phyloP scores from a whole-genome alignment of 805 yeast species.

The Scheffersomyces coipomensis region DNA sequence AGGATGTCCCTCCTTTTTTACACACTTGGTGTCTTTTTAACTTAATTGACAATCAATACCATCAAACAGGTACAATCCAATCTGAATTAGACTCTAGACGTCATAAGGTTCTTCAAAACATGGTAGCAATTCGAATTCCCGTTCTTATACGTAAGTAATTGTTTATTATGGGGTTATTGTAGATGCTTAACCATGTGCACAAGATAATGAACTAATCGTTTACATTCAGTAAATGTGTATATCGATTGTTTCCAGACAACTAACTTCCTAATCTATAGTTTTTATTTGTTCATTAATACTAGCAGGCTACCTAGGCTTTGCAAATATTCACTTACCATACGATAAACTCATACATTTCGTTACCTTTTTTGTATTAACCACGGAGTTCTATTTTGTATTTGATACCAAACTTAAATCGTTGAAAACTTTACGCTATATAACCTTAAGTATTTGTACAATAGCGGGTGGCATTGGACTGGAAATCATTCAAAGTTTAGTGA shows the following conservation, averaged over 20 bases:
- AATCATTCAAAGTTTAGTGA: constrained; percentile 43
- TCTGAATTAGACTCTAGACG: too few species aligned
- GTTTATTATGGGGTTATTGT: too few species aligned
- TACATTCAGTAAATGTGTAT: neutral
- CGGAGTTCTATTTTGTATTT: constrained; percentile 45
- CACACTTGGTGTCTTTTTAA: too few species aligned
- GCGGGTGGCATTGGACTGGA: constrained; percentile 52
- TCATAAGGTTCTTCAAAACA: too few species aligned
- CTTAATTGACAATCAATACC: too few species aligned
- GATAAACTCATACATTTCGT: constrained; percentile 53
- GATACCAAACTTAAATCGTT: constrained; percentile 31
- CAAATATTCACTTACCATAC: constrained; percentile 43
- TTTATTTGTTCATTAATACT: constrained; percentile 21
- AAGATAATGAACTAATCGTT: too few species aligned
- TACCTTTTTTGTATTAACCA: constrained; percentile 47
- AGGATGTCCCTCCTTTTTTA: too few species aligned
- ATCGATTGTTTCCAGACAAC: constrained; percentile 1
- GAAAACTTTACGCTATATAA: constrained; percentile 28
- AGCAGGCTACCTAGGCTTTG: constrained; percentile 51
- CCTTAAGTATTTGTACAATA: constrained; percentile 44
- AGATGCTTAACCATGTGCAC: too few species aligned
- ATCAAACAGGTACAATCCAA: too few species aligned
- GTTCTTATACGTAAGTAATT: constrained; percentile 18
- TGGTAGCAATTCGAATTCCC: constrained; percentile 17
- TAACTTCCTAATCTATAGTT: constrained; percentile 16